phyloP scores from a whole-genome alignment of 1,284 basidiomycete species.

The Malassezia japonica region DNA sequence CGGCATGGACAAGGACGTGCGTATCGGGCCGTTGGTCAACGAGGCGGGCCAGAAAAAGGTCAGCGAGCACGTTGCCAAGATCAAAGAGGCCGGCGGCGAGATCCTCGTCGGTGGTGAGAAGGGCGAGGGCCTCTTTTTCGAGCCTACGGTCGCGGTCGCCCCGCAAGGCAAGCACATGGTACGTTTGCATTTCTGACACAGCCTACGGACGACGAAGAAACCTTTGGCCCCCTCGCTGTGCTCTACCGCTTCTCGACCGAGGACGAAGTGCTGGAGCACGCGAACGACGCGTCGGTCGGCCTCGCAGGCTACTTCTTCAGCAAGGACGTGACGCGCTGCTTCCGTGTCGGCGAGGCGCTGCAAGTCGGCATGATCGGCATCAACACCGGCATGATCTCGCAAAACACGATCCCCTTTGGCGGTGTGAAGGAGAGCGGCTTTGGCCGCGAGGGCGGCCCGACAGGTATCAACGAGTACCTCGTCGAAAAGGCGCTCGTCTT shows the following conservation, averaged over 20 bases:
- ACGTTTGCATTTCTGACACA: neutral
- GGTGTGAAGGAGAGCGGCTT: constrained; percentile 76
- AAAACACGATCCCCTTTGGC: constrained; percentile 59
- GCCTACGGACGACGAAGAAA: constrained; percentile 51
- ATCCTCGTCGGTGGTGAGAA: constrained; percentile 75
- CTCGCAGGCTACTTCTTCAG: constrained; percentile 56
- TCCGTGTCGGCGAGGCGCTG: constrained; percentile 92
- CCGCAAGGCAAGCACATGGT: constrained; percentile 57
- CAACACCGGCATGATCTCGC: constrained; percentile 43
- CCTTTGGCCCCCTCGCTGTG: constrained; percentile 50
- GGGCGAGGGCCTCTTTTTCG: constrained; percentile 61
- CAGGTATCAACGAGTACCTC: constrained; percentile 67
- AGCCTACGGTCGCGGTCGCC: constrained; percentile 65
- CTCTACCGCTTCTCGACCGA: constrained; percentile 76
- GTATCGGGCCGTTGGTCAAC: constrained; percentile 91
- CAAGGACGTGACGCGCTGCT: constrained; percentile 75
- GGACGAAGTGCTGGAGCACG: constrained; percentile 74
- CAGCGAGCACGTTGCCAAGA: constrained; percentile 72
- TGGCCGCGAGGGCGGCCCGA: constrained; percentile 54
- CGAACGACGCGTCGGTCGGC: constrained; percentile 75
- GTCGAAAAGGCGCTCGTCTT: constrained; percentile 43
- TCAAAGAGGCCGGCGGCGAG: constrained; percentile 70
- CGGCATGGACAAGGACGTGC: constrained; percentile 64
- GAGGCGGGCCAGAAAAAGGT: constrained; percentile 77
- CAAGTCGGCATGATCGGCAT: constrained; percentile 93